Evolutionary conservation across 441 rosid genomes (phyloP).

Genomic region (Theobroma grandiflorum): DNA sequence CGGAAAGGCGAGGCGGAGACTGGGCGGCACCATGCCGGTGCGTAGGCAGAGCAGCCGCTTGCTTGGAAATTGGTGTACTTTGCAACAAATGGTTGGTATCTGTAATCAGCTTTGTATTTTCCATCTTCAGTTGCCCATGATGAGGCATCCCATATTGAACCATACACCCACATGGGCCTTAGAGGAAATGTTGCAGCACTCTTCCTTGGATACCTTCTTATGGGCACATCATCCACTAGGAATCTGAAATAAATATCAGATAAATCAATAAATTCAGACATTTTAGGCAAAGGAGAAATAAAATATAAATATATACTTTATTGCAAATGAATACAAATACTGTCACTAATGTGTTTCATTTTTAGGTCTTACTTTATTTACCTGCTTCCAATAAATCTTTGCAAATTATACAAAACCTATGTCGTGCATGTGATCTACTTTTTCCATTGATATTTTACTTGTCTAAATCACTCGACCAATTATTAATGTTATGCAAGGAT

Average conservation of each 20-base stretch:
- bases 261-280: background rate
- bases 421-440: constrained; percentile 14
- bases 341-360: background rate
- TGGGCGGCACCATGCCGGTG: constrained; percentile 63
- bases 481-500: background rate
- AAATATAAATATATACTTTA: background rate
- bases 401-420: background rate
- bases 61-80: constrained; percentile 77
- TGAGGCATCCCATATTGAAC: constrained; percentile 98
- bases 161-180: constrained; percentile 98
- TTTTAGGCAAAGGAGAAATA: no score
- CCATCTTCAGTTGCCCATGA: constrained; percentile 98
- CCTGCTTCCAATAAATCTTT: background rate
- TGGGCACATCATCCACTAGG: constrained; percentile 91
- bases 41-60: constrained; percentile 80
- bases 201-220: constrained; percentile 89
- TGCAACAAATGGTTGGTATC: constrained; percentile 90
- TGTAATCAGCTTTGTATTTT: constrained; percentile 90
- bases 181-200: constrained; percentile 78
- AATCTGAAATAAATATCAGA: constrained; percentile 53
- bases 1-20: constrained; percentile 72
- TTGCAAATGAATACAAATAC: background rate
- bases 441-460: background rate
- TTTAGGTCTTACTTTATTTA: background rate
- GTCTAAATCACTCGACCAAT: constrained; percentile 6